Evolutionary conservation across 345 rosid genomes (phyloP).

Genomic region (Excoecaria agallocha): DNA sequence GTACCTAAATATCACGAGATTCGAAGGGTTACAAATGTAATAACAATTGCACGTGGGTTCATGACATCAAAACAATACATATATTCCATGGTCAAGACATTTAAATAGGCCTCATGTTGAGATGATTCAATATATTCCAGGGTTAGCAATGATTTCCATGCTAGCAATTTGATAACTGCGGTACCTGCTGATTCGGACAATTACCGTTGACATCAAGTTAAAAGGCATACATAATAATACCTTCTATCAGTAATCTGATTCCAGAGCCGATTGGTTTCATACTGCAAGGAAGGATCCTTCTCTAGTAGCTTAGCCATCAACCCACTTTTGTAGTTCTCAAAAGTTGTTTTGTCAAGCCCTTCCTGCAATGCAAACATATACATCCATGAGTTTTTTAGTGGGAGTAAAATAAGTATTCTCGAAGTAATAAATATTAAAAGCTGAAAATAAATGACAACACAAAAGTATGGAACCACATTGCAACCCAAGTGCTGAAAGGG

Average conservation of each 20-base stretch:
- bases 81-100: background rate
- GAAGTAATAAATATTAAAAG: background rate
- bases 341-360: constrained; percentile 70
- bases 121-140: background rate
- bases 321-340: constrained; percentile 73
- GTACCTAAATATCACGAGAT: constrained; percentile 47
- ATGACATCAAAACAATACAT: background rate
- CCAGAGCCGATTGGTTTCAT: constrained; percentile 83
- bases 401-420: background rate
- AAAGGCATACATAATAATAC: constrained; percentile 31
- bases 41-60: background rate
- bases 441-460: background rate
- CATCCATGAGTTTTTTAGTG: background rate
- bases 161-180: background rate
- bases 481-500: background rate
- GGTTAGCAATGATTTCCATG: no score
- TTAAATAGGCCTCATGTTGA: background rate
- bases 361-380: constrained; percentile 39
- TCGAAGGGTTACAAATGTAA: background rate
- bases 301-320: constrained; percentile 73
- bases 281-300: constrained; percentile 78
- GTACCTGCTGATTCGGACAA: background rate
- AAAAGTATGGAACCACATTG: background rate
- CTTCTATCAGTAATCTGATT: constrained; percentile 81
- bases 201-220: background rate